Conservation (phyloP, 768 basidiomycete species). For the Suillus spraguei region DNA sequence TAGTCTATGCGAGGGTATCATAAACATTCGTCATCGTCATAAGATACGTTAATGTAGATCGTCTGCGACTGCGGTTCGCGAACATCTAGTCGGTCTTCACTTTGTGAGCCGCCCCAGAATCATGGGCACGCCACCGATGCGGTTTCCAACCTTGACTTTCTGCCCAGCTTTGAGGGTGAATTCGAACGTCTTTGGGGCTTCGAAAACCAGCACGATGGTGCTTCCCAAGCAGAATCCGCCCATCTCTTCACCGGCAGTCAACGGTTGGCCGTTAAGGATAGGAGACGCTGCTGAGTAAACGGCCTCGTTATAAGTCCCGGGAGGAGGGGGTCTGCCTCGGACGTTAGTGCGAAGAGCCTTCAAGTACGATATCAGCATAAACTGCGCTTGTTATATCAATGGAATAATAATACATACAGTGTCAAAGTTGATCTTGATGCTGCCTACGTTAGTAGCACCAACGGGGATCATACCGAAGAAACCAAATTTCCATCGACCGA, state of each 20-base stretch:
- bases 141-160: slow-evolving; percentile 86
- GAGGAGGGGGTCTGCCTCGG: slow-evolving; percentile 67
- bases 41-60: slow-evolving; percentile 3
- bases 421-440: slow-evolving; percentile 96
- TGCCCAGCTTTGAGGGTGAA: slow-evolving; percentile 78
- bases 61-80: neutral
- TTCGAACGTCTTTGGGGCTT: slow-evolving; percentile 84
- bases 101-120: slow-evolving; percentile 30
- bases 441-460: slow-evolving; percentile 97
- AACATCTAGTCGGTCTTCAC: slow-evolving; percentile 34
- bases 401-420: slow-evolving; percentile 47
- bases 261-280: slow-evolving; percentile 85
- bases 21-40: slow-evolving; percentile 16
- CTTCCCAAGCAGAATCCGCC: slow-evolving; percentile 95
- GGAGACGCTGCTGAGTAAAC: slow-evolving; percentile 85
- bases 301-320: slow-evolving; percentile 91
- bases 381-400: neutral
- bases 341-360: slow-evolving; percentile 90
- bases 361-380: slow-evolving; percentile 10
- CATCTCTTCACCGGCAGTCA: slow-evolving; percentile 89
- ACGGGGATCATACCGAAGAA: slow-evolving; percentile 99
- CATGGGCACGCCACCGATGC: slow-evolving; percentile 59
- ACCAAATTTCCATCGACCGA: slow-evolving; percentile 93
- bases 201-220: slow-evolving; percentile 96
- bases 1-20: slow-evolving; percentile 13